Evolutionary conservation across 2,329 filamentous ascomycete genomes (phyloP), one percentile per base, ranked within the genome.

Genomic region (Colletotrichum ledebouriae): DNA sequence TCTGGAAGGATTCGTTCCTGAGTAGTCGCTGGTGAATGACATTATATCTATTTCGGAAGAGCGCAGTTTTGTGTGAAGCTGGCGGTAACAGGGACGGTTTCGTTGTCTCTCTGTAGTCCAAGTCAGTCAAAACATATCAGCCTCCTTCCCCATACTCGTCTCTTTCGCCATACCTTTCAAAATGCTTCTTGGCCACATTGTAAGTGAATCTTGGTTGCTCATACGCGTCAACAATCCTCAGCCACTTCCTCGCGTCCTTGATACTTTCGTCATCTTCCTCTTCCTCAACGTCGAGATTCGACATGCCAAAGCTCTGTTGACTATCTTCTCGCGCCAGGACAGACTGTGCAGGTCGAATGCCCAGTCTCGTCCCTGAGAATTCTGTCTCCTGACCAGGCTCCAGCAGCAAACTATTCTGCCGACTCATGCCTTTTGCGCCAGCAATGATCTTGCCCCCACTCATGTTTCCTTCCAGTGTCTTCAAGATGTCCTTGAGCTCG

Each of bases 1-100:
- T 89, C 77, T 98, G 94, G 74, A 99, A 99, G 20, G 93, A 90
- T 78, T 98, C 94, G 76, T 98, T 98, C 56, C 96, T 91, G 46
- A 98, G 87, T 17, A 98, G 87, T 17, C 96, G 90, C 78, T 98
- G 95, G 77, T 98, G 92, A 58, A 98, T 91, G 62, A 98, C 87
- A 74, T 97, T 92, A 78, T 97, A 98, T 71, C 94, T 88, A 77
- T 98, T 94, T 72, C 94, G 89, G 80, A 98, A 98, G 50, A 96
- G 83, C 3, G 89, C 84, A 2, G 94, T 97, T 78, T 97, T 97
- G 75, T 94, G 92, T 6, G 90, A 88, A 15, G 94, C 89, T 9
- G 88, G 83, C 0, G 97, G 94, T 71, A 99, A 84, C 46, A 95
- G 77, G 1, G 91, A 91, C 13, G 92, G 87, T 71, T 89, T 89